These are phyloP conservation scores for Simmondsia chinensis DNA, from an alignment of 148 eudicot genomes.

Conservation along the genomic window DNA sequence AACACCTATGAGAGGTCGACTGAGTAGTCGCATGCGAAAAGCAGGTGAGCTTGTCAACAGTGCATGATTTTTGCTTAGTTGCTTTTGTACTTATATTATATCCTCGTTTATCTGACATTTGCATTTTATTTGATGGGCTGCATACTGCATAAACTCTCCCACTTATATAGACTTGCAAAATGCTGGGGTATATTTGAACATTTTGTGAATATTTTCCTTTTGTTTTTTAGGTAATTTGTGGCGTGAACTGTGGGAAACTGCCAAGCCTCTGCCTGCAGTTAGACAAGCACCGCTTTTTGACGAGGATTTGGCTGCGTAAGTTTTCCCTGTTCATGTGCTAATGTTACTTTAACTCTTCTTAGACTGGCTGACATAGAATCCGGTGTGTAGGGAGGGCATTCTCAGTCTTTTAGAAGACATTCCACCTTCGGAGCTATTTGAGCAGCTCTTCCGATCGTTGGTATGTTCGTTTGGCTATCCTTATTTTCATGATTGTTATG, in stretches of 20 bases:
- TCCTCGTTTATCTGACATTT: too few species aligned
- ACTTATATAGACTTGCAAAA: not conserved
- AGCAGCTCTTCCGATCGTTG: conserved; percentile 71
- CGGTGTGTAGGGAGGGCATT: conserved; percentile 71
- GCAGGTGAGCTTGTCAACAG: conserved; percentile 41
- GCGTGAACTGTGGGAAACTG: conserved; percentile 94
- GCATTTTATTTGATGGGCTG: not conserved
- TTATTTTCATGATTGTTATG: too few species aligned
- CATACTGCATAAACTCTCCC: not conserved
- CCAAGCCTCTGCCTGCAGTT: conserved; percentile 89
- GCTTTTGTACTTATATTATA: not conserved
- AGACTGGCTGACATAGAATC: conserved; percentile 9
- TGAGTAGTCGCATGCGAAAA: conserved; percentile 87
- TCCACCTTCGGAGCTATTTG: conserved; percentile 62
- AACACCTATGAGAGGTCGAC: conserved; percentile 64
- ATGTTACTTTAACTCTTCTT: not conserved
- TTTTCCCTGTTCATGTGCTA: not conserved
- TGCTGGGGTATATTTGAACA: not conserved
- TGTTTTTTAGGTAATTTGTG: conserved; percentile 81
- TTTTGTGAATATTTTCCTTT: not conserved
- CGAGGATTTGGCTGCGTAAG: conserved; percentile 94
- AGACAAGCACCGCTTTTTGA: conserved; percentile 87
- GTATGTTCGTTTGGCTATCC: too few species aligned
- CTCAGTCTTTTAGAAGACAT: conserved; percentile 50
- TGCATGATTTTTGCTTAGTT: not conserved